phyloP scores from a whole-genome alignment of 2,329 filamentous ascomycete genomes.

The Paecilomyces formosus region DNA sequence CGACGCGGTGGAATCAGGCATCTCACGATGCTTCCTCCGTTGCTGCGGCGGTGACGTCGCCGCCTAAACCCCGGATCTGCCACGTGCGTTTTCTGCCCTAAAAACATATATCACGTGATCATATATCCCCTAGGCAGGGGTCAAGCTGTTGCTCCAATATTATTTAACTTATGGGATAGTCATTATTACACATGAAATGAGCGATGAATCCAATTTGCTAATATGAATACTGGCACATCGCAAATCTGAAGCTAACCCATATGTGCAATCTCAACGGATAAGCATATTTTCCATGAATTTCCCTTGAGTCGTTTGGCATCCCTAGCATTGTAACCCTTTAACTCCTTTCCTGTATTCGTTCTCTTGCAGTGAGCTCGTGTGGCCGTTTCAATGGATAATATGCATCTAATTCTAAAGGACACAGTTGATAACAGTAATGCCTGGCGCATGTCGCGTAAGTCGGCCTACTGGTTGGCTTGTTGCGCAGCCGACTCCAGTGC shows the following conservation, averaged over 20 bases:
- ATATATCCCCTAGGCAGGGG: too few relatives aligned
- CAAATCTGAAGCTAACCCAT: background rate
- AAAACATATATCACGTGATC: background rate
- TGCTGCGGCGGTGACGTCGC: constrained; percentile 14
- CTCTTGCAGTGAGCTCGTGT: background rate
- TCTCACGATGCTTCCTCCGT: background rate
- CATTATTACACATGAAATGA: background rate
- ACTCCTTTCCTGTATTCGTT: background rate
- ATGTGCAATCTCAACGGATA: background rate
- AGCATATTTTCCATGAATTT: background rate
- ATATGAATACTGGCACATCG: background rate
- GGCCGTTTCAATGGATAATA: background rate
- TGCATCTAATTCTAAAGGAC: background rate
- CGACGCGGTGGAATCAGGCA: background rate
- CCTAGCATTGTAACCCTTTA: background rate
- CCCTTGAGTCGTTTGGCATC: background rate
- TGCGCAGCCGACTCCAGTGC: constrained; percentile 6
- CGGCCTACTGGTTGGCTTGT: background rate
- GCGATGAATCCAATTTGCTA: background rate
- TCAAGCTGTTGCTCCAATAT: too few relatives aligned
- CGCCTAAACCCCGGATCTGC: constrained; percentile 8
- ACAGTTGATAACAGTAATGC: background rate
- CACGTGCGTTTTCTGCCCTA: constrained; percentile 7
- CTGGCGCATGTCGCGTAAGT: background rate
- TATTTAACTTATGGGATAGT: too few relatives aligned